Evolutionary conservation across 331 rosid species (phyloP).

Genomic region (Rosa hybrid): DNA sequence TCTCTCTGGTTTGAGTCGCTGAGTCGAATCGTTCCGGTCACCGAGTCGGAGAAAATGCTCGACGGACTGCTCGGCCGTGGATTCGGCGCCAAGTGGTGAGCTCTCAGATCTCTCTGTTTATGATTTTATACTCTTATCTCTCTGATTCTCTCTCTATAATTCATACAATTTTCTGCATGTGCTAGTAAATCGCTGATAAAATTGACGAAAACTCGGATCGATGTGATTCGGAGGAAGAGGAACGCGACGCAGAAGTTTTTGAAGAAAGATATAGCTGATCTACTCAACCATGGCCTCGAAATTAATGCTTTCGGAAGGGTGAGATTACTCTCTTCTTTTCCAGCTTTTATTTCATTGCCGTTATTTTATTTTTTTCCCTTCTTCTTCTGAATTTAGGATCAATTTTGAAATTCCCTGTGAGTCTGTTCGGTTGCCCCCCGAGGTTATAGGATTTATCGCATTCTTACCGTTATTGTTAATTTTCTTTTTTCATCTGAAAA

Average conservation of each 20-base stretch:
- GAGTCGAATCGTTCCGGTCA: constrained; percentile 24
- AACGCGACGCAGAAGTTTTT: constrained; percentile 91
- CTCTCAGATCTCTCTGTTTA: constrained; percentile 30
- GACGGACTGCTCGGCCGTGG: constrained; percentile 90
- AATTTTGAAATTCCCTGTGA: not conserved
- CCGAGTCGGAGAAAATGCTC: constrained; percentile 53
- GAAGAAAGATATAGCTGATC: constrained; percentile 87
- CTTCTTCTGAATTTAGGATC: not conserved
- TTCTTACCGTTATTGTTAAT: not conserved
- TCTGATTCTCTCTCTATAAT: not conserved
- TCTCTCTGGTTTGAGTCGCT: constrained; percentile 27
- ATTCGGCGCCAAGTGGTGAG: constrained; percentile 73
- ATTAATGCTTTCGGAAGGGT: constrained; percentile 84
- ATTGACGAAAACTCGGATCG: constrained; percentile 86
- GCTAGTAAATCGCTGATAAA: constrained; percentile 77
- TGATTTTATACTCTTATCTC: too few relatives aligned
- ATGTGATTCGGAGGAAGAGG: constrained; percentile 86
- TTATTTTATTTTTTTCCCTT: not conserved
- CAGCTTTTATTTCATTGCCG: not conserved
- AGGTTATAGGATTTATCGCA: not conserved
- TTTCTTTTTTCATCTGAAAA: too few relatives aligned
- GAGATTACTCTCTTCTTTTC: not conserved
- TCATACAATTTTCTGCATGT: not conserved
- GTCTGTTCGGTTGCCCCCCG: constrained; percentile 12
- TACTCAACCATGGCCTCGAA: constrained; percentile 68